Percentiles rank a stretch among this genome's conserved stretches.
These are phyloP conservation scores for Tuber microsphaerosporum DNA, from an alignment of 495 filamentous ascomycete species.

Conservation along the genomic window DNA sequence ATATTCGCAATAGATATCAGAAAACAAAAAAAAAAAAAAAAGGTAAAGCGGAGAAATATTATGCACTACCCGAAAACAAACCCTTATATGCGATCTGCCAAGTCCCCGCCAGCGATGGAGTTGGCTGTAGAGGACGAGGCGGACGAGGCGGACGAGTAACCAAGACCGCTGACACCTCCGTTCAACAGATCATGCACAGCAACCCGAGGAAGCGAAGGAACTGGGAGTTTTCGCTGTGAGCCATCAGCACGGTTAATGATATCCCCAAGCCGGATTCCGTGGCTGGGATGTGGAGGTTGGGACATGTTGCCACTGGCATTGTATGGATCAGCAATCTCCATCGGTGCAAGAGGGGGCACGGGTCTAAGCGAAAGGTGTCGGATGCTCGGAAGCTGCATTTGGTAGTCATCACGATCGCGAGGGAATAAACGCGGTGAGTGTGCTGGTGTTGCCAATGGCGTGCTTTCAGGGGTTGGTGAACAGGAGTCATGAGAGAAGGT, in stretches of 20 bases:
- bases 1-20: slow-evolving; percentile 29
- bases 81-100: slow-evolving; percentile 39
- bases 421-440: slow-evolving; percentile 90
- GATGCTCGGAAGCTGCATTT: slow-evolving; percentile 76
- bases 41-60: slow-evolving; percentile 28
- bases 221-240: slow-evolving; percentile 84
- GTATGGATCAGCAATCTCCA: slow-evolving; percentile 63
- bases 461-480: slow-evolving; percentile 94
- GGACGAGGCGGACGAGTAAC: slow-evolving; percentile 31
- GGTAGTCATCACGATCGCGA: slow-evolving; percentile 53
- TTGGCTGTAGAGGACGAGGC: slow-evolving; percentile 39
- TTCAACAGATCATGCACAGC: slow-evolving; percentile 78
- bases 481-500: slow-evolving; percentile 94
- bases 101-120: slow-evolving; percentile 40
- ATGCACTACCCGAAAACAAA: slow-evolving; percentile 20
- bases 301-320: slow-evolving; percentile 40
- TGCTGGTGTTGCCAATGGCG: slow-evolving; percentile 86
- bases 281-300: slow-evolving; percentile 44
- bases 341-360: slow-evolving; percentile 81
- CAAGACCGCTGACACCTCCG: slow-evolving; percentile 16
- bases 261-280: slow-evolving; percentile 75
- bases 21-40: slow-evolving; percentile 1
- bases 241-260: slow-evolving; percentile 86
- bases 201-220: slow-evolving; percentile 81
- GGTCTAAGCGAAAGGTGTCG: slow-evolving; percentile 79